Base-by-base conservation (phyloP, 2,329 filamentous ascomycete species). In the Colletotrichum navitas region DNA sequence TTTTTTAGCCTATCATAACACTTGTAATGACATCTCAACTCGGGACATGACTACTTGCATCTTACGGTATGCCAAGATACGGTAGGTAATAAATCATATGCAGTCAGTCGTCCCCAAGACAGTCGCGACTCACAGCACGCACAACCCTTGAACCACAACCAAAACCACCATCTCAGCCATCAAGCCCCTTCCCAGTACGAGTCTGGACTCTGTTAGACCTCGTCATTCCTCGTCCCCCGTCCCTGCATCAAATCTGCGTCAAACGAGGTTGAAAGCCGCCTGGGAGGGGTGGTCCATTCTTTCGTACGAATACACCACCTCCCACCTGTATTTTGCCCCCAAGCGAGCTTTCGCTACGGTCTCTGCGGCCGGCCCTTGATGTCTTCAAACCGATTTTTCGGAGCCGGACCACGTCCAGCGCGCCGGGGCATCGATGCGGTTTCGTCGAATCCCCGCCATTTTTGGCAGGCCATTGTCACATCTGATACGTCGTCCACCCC, bases 241-340 rank as follows among this genome's bases (percentile, higher is more conserved):
- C 68, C 63, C 63, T 71, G 68, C 63, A 62, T 62, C 26, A 36
- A 58, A 56, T 56, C 58, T 56, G 55, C 67, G 41, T 70, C 67
- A 70, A 70, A 64, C 49, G 62, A 49, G 47, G 51, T 52, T 45
- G 61, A 26, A 32, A 54, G 43, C 52, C 61, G 55, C 61, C 45
- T 52, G 7, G 49, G 26, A 24, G 41, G 41, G 41, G 41, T 39
- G 3, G 36, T 39, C 14, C 39, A 1, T 45, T 45, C 29, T 36
- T 32, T n/a, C 29, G 12, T 56, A 16, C n/a, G 29, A 36, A 36
- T 47, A n/a, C 21, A 51, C 29, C 36, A 36, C 29, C 41, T 36
- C 36, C n/a, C 36, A 21, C n/a, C 26, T 14, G 39, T 58, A 24
- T 51, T 39, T 65, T 65, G 21, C 34, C 34, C 52, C 54, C 63